A percentile compares a stretch with the other conserved stretches of the same genome.
These are phyloP conservation scores for Epichloe gansuensis DNA, from an alignment of 2,329 filamentous ascomycete species.

Conservation along the genomic window DNA sequence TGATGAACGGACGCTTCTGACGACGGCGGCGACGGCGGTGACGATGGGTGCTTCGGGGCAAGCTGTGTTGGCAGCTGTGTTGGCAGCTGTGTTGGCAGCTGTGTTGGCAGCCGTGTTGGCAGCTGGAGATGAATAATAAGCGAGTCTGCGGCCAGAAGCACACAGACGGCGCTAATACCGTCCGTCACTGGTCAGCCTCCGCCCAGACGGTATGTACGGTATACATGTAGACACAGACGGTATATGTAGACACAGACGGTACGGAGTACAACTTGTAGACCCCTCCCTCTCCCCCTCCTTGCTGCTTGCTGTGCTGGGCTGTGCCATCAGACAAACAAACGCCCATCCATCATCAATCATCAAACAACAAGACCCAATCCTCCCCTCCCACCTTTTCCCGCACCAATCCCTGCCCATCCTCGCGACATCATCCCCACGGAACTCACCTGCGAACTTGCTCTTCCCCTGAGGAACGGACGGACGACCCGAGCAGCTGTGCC, in stretches of 20 bases:
- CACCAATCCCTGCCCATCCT: slow-evolving; percentile 4
- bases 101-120: too few relatives aligned
- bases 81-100: too few relatives aligned
- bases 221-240: too few relatives aligned
- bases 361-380: not conserved
- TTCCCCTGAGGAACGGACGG: not conserved
- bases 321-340: not conserved
- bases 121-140: too few relatives aligned
- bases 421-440: slow-evolving; percentile 4
- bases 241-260: too few relatives aligned
- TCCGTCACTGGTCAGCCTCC: not conserved
- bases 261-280: too few relatives aligned
- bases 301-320: not conserved
- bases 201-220: not conserved
- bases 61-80: too few relatives aligned
- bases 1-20: too few relatives aligned
- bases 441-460: not conserved
- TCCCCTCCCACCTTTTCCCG: slow-evolving; percentile 3
- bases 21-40: too few relatives aligned
- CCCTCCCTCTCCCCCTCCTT: not conserved
- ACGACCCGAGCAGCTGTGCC: not conserved
- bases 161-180: not conserved
- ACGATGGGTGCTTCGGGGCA: too few relatives aligned
- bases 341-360: not conserved
- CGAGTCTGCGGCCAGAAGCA: too few relatives aligned